Evolutionary conservation across 106 monocot genomes (phyloP), one percentile per base, ranked within the genome.

Genomic region (Dioscorea dumetorum): DNA sequence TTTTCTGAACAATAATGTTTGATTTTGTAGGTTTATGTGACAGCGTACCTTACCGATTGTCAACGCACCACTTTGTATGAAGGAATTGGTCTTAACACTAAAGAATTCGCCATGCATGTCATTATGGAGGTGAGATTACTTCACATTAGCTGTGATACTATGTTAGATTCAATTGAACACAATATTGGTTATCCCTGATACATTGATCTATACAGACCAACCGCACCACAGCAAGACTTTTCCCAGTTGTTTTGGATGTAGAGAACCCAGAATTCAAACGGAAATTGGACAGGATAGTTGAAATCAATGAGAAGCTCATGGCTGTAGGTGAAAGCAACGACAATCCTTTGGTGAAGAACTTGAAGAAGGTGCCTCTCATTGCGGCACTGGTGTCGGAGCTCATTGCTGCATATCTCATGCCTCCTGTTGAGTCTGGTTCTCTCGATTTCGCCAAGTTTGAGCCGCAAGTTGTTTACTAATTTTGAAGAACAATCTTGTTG

Each of bases 191-290:
- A 28, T 28, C 28, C 3, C 2, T 28, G 28, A 28, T 28, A 28
- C 28, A 28, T 54, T 19, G 5, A 54, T 61, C 34, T 62, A 57
- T 79, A 57, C 80, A 97, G 97, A 97, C 92, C 6, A 97, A 97
- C 63, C 75, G 92, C 69, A 97, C 97, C 24, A 82, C 92, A 12
- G 91, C 92, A 3, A 86, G 97, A 73, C 84, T 97, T 60, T 97
- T 97, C 84, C 97, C 97, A 1, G 91, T 89, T 15, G 97, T 97
- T 34, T 76, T 73, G 59, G 97, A 92, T 58, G 97, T 97, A 0
- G 97, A 97, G 75, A 97, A 92, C 76, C 91, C 91, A 18, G 97
- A 97, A 71, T 97, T 97, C 82, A 97, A 89, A 84, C 92, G 92
- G 79, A 97, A 97, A 64, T 66, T 97, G 78, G 97, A 97, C 62